Base-by-base conservation (phyloP, 495 filamentous ascomycete species). In the Collariella sp. region DNA sequence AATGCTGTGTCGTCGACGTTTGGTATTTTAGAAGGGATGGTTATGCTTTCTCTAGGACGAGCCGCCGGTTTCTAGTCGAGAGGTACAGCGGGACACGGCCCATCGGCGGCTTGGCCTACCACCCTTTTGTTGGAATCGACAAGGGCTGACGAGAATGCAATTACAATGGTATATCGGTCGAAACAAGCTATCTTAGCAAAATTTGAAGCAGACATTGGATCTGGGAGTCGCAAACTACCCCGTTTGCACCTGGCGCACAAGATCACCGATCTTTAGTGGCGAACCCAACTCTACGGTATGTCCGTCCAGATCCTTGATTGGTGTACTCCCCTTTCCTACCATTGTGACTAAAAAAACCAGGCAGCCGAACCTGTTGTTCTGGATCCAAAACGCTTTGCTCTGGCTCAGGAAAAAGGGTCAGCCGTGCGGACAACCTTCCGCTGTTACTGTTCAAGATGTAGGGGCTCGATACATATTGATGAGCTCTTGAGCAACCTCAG, bases 11-110 rank as follows among this genome's bases (percentile, higher is more conserved):
- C 7, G 38, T 50, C 1, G 24, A 50, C 2, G 23, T 13, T 20
- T 50, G 48, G 48, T 16, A 50, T 31, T 50, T 50, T 5, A 50
- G 48, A n/a, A 41, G 48, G 48, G 38, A 50, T 5, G 48, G 48
- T 10, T 0, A 6, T 12, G 35, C 13, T 12, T 50, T 50, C n/a
- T 41, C 36, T 23, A 11, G 36, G 34, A 16, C 24, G 7, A 50
- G 36, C 38, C 13, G n/a, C 16, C 48, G 36, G n/a, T 50, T 50
- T 33, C 9, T 23, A 5, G 23, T 41, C n/a, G 18, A 31, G 7
- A 35, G 24, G 1, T 50, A 41, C 18, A 29, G 36, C 34, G 35
- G 35, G 12, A 26, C 38, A 16, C 5, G 35, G 24, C 48, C 48
- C 13, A 33, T 50, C 23, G 11, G 33, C 7, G n/a, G 24, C 11